Conservation (phyloP, 495 filamentous ascomycete genomes). For the Trichoderma asperelloides region DNA sequence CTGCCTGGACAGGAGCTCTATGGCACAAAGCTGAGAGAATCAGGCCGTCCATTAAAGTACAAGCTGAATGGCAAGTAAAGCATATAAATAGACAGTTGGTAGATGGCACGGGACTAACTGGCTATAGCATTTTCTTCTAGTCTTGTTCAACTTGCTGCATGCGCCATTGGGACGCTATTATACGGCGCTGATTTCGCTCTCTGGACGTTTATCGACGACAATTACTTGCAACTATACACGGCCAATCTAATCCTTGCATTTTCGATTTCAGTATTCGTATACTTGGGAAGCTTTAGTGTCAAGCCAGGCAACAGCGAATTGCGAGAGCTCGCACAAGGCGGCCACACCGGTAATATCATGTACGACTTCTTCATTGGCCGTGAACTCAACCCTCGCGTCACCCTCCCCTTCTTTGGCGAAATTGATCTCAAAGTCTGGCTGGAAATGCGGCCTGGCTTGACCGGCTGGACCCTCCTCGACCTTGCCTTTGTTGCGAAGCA, state of each 20-base stretch:
- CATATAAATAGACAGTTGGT: background rate
- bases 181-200: conserved; percentile 75
- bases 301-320: conserved; percentile 56
- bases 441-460: conserved; percentile 84
- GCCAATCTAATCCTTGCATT: conserved; percentile 70
- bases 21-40: conserved; percentile 58
- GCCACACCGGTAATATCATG: conserved; percentile 72
- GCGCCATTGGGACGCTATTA: conserved; percentile 60
- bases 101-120: conserved; percentile 10
- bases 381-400: conserved; percentile 87
- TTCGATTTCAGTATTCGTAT: conserved; percentile 61
- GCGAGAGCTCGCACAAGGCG: conserved; percentile 73
- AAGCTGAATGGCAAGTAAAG: conserved; percentile 67
- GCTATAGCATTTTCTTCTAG: conserved; percentile 63
- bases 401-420: conserved; percentile 65
- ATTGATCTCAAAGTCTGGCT: conserved; percentile 88
- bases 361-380: conserved; percentile 98
- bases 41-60: conserved; percentile 73
- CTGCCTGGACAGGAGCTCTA: conserved; percentile 67
- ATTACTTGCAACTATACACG: conserved; percentile 78
- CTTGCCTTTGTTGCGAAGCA: conserved; percentile 80
- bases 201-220: conserved; percentile 89
- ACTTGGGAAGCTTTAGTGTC: conserved; percentile 70
- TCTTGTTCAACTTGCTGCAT: conserved; percentile 55
- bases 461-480: conserved; percentile 84